Percentiles rank a stretch among this genome's conserved stretches.
Evolutionary conservation across 495 filamentous ascomycete genomes (phyloP).

Genomic region (Hypomontagnella monticulosa): DNA sequence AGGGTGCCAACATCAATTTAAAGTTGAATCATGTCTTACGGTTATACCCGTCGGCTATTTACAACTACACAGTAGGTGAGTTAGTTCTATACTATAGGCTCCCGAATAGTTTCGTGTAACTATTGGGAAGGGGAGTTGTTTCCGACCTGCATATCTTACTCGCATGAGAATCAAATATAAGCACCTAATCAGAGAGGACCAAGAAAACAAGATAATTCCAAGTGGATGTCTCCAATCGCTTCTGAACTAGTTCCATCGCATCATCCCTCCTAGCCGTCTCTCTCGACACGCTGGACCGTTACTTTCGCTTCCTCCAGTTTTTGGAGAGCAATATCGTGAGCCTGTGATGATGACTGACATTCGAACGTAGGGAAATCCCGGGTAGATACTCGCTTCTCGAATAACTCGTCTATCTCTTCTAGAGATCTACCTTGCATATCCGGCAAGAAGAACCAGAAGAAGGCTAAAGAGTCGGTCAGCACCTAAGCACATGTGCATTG

Average conservation of each 20-base stretch:
- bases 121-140: too few species aligned
- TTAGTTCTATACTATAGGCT: background rate
- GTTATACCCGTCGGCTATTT: constrained; percentile 8
- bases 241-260: background rate
- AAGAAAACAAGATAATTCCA: background rate
- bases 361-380: constrained; percentile 36
- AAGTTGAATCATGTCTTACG: background rate
- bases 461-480: constrained; percentile 12
- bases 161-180: too few species aligned
- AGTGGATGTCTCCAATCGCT: background rate
- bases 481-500: constrained; percentile 1
- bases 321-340: constrained; percentile 30
- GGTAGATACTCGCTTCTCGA: constrained; percentile 35
- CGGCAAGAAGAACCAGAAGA: constrained; percentile 44
- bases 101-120: too few species aligned
- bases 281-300: constrained; percentile 14
- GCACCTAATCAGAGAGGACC: too few species aligned
- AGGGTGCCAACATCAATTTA: background rate
- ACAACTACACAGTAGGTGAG: background rate
- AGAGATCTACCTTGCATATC: constrained; percentile 43
- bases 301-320: constrained; percentile 33
- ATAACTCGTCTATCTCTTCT: constrained; percentile 45
- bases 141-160: too few species aligned
- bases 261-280: background rate
- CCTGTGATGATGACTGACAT: constrained; percentile 35